phyloP scores from a whole-genome alignment of 2,329 filamentous ascomycete species.

The Talaromyces verruculosus region DNA sequence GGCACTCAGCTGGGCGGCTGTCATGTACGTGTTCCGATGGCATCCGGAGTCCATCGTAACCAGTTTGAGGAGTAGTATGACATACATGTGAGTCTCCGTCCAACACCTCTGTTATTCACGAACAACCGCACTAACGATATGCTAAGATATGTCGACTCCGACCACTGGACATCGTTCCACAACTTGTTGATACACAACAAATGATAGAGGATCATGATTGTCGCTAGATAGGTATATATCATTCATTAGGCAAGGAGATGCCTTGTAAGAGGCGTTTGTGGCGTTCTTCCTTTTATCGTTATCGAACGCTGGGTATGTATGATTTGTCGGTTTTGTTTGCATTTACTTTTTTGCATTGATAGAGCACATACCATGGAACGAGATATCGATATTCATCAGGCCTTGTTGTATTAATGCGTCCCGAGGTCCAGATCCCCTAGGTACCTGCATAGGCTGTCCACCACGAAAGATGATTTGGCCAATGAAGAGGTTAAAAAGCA shows the following conservation, averaged over 20 bases:
- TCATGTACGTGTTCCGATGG: conserved; percentile 94
- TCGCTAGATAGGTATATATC: background rate
- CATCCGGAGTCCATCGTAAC: conserved; percentile 88
- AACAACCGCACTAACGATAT: conserved; percentile 10
- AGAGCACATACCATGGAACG: background rate
- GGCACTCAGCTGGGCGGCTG: conserved; percentile 81
- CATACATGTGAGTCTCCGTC: conserved; percentile 74
- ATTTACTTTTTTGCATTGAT: background rate
- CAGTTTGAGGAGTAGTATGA: conserved; percentile 92
- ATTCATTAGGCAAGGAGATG: background rate
- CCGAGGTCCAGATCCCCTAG: background rate
- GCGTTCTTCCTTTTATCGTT: background rate
- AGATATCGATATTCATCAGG: background rate
- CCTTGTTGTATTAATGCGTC: background rate
- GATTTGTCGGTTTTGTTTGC: background rate
- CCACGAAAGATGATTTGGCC: background rate
- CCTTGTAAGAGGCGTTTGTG: background rate
- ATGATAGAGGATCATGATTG: conserved; percentile 34
- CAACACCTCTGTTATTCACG: background rate
- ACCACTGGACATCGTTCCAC: conserved; percentile 82
- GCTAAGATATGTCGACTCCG: conserved; percentile 70
- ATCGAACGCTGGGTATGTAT: background rate
- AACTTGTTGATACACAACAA: conserved; percentile 86
- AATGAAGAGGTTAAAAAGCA: background rate
- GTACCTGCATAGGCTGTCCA: background rate